These are phyloP conservation scores for Pythium myriotylum DNA, from an alignment of 352 stramenopile species.

Conservation along the genomic window DNA sequence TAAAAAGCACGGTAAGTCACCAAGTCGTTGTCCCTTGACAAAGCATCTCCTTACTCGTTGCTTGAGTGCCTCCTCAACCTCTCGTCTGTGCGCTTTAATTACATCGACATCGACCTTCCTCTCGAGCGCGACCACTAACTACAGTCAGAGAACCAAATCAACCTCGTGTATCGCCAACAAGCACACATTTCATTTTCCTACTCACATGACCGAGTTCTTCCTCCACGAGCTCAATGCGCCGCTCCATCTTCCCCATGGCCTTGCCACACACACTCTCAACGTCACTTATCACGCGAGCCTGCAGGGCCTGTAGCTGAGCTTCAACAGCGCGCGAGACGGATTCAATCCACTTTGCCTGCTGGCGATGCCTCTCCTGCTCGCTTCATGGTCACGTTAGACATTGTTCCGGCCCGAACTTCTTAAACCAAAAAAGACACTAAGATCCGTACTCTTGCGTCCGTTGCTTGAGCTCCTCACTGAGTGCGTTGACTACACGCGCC, in stretches of 20 bases:
- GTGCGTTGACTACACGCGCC: conserved; percentile 42
- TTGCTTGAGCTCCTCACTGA: conserved; percentile 45
- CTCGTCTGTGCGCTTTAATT: conserved; percentile 33
- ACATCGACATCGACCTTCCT: conserved; percentile 46
- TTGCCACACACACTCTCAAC: conserved; percentile 15
- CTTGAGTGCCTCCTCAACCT: conserved; percentile 45
- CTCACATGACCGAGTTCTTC: conserved; percentile 56
- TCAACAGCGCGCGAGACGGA: conserved; percentile 19
- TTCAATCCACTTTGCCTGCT: conserved; percentile 17
- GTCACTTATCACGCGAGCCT: conserved; percentile 4
- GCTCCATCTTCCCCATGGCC: conserved; percentile 31
- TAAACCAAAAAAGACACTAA: no score
- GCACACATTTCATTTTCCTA: no score
- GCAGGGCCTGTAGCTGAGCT: conserved; percentile 6
- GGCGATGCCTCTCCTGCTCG: conserved; percentile 19
- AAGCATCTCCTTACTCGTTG: no score
- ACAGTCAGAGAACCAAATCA: background rate
- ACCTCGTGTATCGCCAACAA: no score
- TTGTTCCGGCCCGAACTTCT: no score
- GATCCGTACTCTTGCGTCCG: conserved; percentile 29
- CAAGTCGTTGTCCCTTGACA: no score
- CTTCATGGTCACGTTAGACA: conserved; percentile 19
- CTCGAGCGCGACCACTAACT: conserved; percentile 46
- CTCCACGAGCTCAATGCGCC: conserved; percentile 48
- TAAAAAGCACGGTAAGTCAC: no score